phyloP scores from a whole-genome alignment of 2,329 filamentous ascomycete species.

The Hortaea werneckii region DNA sequence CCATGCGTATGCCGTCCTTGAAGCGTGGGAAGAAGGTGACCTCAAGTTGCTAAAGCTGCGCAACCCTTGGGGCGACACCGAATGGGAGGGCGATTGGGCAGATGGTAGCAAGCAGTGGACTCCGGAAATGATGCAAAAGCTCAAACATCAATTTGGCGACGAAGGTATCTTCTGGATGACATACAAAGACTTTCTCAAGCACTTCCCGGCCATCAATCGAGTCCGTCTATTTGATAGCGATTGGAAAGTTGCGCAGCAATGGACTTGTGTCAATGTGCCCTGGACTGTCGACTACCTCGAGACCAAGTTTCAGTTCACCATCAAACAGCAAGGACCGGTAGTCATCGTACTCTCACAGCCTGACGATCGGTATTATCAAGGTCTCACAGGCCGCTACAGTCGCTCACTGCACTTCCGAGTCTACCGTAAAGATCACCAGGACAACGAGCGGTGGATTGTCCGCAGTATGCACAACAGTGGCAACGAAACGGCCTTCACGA shows the following conservation, averaged over 20 bases:
- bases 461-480: constrained; percentile 23
- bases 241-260: constrained; percentile 51
- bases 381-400: constrained; percentile 46
- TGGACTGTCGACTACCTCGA: constrained; percentile 53
- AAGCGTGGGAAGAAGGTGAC: constrained; percentile 32
- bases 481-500: constrained; percentile 53
- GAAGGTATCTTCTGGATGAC: constrained; percentile 49
- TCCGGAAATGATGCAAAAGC: constrained; percentile 54
- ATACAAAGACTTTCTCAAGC: constrained; percentile 38
- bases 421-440: constrained; percentile 39
- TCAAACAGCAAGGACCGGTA: constrained; percentile 42
- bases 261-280: constrained; percentile 50
- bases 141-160: constrained; percentile 16
- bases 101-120: constrained; percentile 83
- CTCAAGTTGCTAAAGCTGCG: constrained; percentile 42
- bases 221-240: constrained; percentile 50
- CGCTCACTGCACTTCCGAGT: constrained; percentile 50
- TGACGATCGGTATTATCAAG: constrained; percentile 51
- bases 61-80: constrained; percentile 73
- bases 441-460: constrained; percentile 15
- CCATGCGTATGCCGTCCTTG: constrained; percentile 53
- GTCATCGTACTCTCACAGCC: constrained; percentile 52
- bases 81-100: constrained; percentile 74
- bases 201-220: constrained; percentile 49
- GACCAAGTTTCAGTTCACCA: constrained; percentile 48